These are phyloP conservation scores for Puccinia horiana DNA, from an alignment of 1,284 basidiomycete genomes.

Conservation along the genomic window DNA sequence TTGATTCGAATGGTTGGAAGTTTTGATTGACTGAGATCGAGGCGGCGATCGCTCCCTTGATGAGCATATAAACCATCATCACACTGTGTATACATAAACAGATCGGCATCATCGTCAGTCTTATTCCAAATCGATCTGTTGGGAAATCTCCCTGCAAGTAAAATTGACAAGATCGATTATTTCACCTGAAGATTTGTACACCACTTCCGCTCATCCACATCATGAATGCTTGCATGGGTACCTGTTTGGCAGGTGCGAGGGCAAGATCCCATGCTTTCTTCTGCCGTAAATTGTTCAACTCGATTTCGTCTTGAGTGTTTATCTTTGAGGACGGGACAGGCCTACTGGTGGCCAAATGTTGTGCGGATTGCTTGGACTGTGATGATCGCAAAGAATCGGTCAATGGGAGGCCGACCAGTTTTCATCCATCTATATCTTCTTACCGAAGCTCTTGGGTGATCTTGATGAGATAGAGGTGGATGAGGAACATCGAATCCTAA, in stretches of 20 bases:
- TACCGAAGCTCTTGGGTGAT: not conserved
- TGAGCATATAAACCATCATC: slow-evolving; percentile 56
- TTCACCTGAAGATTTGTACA: slow-evolving; percentile 73
- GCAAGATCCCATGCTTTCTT: slow-evolving; percentile 57
- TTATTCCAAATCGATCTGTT: not conserved
- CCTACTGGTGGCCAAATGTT: not conserved
- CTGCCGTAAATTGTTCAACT: slow-evolving; percentile 50
- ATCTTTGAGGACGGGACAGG: not conserved
- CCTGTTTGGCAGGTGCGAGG: slow-evolving; percentile 71
- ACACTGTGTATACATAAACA: slow-evolving; percentile 50
- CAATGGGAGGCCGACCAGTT: not conserved
- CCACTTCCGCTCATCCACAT: slow-evolving; percentile 91
- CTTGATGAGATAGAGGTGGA: slow-evolving; percentile 7
- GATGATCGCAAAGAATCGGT: not conserved
- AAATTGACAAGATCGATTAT: not conserved
- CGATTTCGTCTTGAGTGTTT: slow-evolving; percentile 12
- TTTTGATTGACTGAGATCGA: slow-evolving; percentile 54
- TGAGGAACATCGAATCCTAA: slow-evolving; percentile 18
- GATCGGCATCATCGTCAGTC: not conserved
- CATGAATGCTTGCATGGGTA: slow-evolving; percentile 94
- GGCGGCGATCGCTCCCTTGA: slow-evolving; percentile 55
- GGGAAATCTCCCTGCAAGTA: not conserved
- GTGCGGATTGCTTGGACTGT: not conserved
- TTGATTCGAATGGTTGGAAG: slow-evolving; percentile 59
- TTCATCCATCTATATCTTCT: not conserved